Evolutionary conservation across 1,284 basidiomycete species (phyloP), one percentile per base, ranked within the genome.

Genomic region (Polyporus tsugae): DNA sequence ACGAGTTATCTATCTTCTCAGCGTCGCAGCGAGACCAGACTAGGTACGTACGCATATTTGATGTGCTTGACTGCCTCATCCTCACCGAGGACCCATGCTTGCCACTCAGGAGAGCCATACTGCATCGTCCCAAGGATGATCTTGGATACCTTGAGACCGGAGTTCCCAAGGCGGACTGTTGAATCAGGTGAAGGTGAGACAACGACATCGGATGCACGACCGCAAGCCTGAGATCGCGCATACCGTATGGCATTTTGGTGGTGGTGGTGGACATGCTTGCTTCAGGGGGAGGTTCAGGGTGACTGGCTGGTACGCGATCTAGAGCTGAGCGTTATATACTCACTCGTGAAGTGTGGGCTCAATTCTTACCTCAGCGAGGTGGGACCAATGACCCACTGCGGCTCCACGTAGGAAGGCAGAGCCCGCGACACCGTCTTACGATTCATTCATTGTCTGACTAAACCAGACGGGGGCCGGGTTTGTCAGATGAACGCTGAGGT

Each of bases 111-210:
- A 38, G 66, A 70, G 13, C 83, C 83, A 70, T 83, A 85, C 25
- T 74, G 74, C 83, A 85, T 85, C 67, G 80, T 80, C 11, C 83
- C 82, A 6, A 84, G 74, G 72, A 84, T 82, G 64, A 83, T 78
- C 69, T 77, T 79, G 15, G 81, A 82, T 11, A 82, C 82, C 70
- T 84, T 84, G 55, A 86, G 76, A 6, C 84, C 84, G 7, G 81
- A 82, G 63, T 82, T 82, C n/a, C 85, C 85, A 15, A 86, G 79
- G 13, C 82, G 78, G 38, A 83, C 82, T 81, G 62, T n/a, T 29
- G 10, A 22, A 52, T 15, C 4, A 9, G n/a, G n/a, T 52, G 25
- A 25, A 9, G n/a, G n/a, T 52, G 25, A 25, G 49, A 25, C 4
- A 9, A 25, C 6, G 11, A 9, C 9, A 52, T 15, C 25, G 25